phyloP scores from a whole-genome alignment of 225 moss, liverwort and hornwort species.

The Pseudoscleropodium purum region DNA sequence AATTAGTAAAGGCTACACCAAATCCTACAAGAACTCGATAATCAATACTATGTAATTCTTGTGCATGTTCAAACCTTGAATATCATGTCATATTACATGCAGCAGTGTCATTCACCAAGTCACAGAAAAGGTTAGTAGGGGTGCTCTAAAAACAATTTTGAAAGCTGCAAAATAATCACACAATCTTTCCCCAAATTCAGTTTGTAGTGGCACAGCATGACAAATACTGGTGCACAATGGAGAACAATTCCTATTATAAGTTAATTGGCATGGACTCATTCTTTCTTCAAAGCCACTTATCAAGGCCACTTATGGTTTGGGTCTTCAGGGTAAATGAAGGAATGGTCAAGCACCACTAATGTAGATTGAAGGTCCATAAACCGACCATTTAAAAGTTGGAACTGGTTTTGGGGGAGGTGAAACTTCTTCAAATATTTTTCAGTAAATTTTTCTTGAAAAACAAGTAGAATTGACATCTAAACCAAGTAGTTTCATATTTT shows the following conservation, averaged over 20 bases:
- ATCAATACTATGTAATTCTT: not conserved
- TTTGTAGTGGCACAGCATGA: no score
- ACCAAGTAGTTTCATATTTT: no score
- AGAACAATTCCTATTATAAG: not conserved
- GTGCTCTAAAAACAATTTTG: not conserved
- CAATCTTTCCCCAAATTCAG: not conserved
- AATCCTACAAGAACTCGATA: not conserved
- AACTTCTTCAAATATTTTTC: no score
- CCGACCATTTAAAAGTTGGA: no score
- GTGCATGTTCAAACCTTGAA: not conserved
- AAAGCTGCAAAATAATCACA: not conserved
- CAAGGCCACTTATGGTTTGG: not conserved
- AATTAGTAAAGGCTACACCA: not conserved
- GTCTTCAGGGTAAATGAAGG: not conserved
- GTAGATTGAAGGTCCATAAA: no score
- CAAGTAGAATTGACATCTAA: no score
- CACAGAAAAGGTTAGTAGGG: not conserved
- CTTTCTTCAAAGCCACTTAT: not conserved
- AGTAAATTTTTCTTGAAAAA: no score
- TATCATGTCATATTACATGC: not conserved
- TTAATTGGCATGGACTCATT: not conserved
- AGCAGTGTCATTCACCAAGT: not conserved
- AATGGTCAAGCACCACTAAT: not conserved
- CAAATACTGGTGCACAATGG: not conserved
- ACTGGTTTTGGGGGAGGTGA: no score